Evolutionary conservation across 1,284 basidiomycete genomes (phyloP).

Genomic region (Exobasidium cylindrosporum): DNA sequence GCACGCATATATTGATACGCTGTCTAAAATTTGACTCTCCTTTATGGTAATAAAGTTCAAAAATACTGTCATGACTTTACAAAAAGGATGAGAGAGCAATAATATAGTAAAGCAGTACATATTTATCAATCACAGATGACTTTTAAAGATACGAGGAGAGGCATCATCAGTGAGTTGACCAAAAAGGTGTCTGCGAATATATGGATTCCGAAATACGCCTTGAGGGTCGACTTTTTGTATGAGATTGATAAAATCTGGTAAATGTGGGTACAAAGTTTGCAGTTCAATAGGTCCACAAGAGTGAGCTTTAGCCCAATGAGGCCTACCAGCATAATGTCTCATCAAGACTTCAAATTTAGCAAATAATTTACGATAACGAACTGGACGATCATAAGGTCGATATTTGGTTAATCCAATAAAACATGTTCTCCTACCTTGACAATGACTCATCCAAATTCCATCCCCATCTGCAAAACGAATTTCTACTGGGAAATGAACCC

Average conservation of each 20-base stretch:
- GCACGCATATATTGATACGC: no score
- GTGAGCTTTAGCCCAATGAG: slow-evolving; percentile 98
- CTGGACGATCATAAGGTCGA: slow-evolving; percentile 86
- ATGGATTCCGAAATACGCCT: slow-evolving; percentile 68
- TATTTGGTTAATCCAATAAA: slow-evolving; percentile 97
- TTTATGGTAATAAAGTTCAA: no score
- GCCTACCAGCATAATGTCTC: slow-evolving; percentile 71
- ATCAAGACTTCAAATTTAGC: slow-evolving; percentile 75
- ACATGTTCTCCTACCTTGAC: slow-evolving; percentile 73
- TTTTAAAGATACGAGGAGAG: slow-evolving; percentile 36
- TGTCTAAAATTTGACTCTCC: no score
- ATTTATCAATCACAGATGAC: slow-evolving; percentile 19
- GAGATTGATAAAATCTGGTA: slow-evolving; percentile 74
- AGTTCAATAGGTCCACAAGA: slow-evolving; percentile 68
- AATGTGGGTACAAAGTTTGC: slow-evolving; percentile 72
- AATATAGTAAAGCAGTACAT: no score
- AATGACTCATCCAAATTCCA: slow-evolving; percentile 90
- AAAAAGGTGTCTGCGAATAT: slow-evolving; percentile 60
- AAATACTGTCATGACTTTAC: no score
- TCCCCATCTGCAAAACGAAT: slow-evolving; percentile 83
- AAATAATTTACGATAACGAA: slow-evolving; percentile 83
- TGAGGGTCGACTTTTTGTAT: slow-evolving; percentile 73
- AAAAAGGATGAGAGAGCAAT: no score
- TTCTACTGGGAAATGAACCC: slow-evolving; percentile 90
- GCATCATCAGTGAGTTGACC: slow-evolving; percentile 53